Conservation (phyloP, 225 moss, liverwort and hornwort genomes). For the Marchantia polymorpha region DNA sequence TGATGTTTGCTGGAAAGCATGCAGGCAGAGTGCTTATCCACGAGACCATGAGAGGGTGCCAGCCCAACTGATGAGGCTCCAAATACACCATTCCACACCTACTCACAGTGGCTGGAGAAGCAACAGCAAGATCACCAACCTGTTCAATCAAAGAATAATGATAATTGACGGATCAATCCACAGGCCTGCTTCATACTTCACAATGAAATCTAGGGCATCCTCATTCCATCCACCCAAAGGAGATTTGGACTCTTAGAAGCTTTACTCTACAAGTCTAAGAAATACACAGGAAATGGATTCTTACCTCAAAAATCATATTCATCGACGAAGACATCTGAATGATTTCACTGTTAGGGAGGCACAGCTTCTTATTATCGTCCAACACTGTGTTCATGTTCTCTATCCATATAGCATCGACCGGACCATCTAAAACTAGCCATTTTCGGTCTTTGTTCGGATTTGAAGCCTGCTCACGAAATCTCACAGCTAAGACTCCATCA, state of each 20-base stretch:
- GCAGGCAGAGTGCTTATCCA: constrained; percentile 69
- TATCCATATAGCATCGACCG: constrained; percentile 96
- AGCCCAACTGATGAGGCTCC: constrained; percentile 87
- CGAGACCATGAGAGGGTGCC: constrained; percentile 74
- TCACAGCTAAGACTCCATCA: constrained; percentile 72
- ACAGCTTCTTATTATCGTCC: constrained; percentile 86
- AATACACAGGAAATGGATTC: not conserved
- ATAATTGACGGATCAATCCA: not conserved
- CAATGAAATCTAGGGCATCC: not conserved
- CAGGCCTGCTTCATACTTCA: not conserved
- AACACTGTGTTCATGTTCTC: constrained; percentile 94
- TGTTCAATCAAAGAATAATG: constrained; percentile 17
- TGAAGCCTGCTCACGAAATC: constrained; percentile 74
- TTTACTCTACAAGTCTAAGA: not conserved
- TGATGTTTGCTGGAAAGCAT: constrained; percentile 52
- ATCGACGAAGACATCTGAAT: constrained; percentile 88
- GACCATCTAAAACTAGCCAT: constrained; percentile 82
- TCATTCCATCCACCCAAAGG: not conserved
- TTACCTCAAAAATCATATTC: constrained; percentile 90
- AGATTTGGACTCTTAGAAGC: not conserved
- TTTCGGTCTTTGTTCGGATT: constrained; percentile 78
- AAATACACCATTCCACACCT: constrained; percentile 89
- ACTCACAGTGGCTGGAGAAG: constrained; percentile 86
- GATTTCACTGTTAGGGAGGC: constrained; percentile 87
- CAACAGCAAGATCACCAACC: constrained; percentile 92